A percentile compares a stretch with the other conserved stretches of the same genome.
Evolutionary conservation across 106 monocot species (phyloP).

Genomic region (Amphibolis antarctica): DNA sequence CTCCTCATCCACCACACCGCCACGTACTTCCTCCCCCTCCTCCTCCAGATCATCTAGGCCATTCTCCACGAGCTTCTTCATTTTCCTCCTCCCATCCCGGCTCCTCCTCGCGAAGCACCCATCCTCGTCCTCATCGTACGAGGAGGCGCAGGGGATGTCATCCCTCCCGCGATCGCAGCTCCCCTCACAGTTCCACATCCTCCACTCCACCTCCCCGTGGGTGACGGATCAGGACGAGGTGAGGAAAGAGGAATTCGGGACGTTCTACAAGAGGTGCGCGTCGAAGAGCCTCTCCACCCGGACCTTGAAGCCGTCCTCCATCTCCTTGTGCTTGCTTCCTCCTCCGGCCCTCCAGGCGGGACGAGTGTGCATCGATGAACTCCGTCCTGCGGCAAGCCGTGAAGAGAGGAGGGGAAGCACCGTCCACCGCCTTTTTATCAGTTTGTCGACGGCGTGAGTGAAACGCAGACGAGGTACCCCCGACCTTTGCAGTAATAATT

Average conservation of each 20-base stretch:
- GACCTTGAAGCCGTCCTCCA: slow-evolving; percentile 74
- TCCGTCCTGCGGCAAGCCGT: too few relatives aligned
- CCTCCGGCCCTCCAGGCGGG: too few relatives aligned
- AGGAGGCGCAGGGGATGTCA: slow-evolving; percentile 47
- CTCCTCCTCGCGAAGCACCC: slow-evolving; percentile 31
- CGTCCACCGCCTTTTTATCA: too few relatives aligned
- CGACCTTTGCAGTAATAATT: too few relatives aligned
- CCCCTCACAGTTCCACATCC: slow-evolving; percentile 53
- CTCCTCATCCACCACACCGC: slow-evolving; percentile 21
- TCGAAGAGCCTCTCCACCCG: slow-evolving; percentile 90
- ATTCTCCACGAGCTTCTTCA: slow-evolving; percentile 16
- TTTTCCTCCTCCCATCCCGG: slow-evolving; percentile 6
- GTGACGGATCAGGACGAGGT: slow-evolving; percentile 69
- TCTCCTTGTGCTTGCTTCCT: background rate
- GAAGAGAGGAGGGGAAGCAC: too few relatives aligned
- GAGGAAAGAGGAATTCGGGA: slow-evolving; percentile 67
- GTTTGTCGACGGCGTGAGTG: too few relatives aligned
- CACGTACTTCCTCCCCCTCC: background rate
- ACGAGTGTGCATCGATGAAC: too few relatives aligned
- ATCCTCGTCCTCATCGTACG: slow-evolving; percentile 24
- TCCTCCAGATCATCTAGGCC: slow-evolving; percentile 26
- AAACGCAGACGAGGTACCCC: too few relatives aligned
- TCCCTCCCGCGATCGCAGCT: slow-evolving; percentile 30
- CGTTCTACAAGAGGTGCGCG: slow-evolving; percentile 51
- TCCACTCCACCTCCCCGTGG: slow-evolving; percentile 73